These are phyloP conservation scores for Boletales sp. DNA, from an alignment of 768 basidiomycete genomes.

Conservation along the genomic window DNA sequence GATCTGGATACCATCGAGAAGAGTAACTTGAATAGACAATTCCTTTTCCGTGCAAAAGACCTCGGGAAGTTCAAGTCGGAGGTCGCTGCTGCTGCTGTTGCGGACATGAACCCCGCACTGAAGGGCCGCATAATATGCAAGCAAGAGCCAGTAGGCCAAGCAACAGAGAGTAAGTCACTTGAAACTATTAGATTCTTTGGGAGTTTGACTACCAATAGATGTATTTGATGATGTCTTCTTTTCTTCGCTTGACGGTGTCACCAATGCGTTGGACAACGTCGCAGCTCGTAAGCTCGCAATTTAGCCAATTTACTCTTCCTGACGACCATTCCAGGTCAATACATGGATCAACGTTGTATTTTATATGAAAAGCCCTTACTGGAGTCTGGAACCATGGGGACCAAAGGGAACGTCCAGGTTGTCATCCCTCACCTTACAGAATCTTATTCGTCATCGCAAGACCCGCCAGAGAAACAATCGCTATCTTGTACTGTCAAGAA, in stretches of 20 bases:
- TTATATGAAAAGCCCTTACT: conserved; percentile 94
- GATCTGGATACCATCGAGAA: conserved; percentile 99
- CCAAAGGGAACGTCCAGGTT: conserved; percentile 97
- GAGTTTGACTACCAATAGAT: conserved; percentile 43
- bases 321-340: conserved; percentile 57
- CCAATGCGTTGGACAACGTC: conserved; percentile 96
- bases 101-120: conserved; percentile 94
- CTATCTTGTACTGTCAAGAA: conserved; percentile 98
- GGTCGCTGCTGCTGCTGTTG: conserved; percentile 85
- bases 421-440: conserved; percentile 92
- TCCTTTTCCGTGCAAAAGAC: conserved; percentile 95
- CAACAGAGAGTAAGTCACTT: conserved; percentile 77
- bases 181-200: neutral
- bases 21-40: conserved; percentile 96
- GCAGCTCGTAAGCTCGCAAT: conserved; percentile 70
- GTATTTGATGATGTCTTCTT: conserved; percentile 90
- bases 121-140: conserved; percentile 80
- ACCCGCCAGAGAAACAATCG: conserved; percentile 97
- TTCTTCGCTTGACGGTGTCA: conserved; percentile 83
- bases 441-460: conserved; percentile 96
- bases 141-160: conserved; percentile 91
- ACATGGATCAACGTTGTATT: conserved; percentile 98
- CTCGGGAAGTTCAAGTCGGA: conserved; percentile 97
- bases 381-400: conserved; percentile 97
- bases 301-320: neutral